Evolutionary conservation across 805 yeast genomes (phyloP), one percentile per base, ranked within the genome.

Genomic region (Myxozyma kluyveri): DNA sequence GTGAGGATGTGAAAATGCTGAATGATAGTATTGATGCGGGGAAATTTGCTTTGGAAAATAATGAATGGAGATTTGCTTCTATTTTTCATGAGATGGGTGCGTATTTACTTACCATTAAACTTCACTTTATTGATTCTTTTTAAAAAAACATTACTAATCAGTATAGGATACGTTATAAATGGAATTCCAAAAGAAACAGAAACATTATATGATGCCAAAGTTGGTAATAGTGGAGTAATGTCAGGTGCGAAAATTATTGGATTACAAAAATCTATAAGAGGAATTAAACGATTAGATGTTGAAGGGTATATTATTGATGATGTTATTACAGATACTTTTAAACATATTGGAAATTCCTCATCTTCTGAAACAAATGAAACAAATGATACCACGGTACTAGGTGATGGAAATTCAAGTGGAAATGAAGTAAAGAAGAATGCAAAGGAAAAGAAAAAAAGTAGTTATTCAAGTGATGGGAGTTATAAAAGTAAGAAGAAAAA

Each of bases 71-170:
- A 61, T 73, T 80, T 0, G 73, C 75, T 1, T 73, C 86, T 1
- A 69, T 77, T 2, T 66, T 80, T 19, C 89, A 84, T 64, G 89
- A 84, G 64, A 83, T 84, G 86, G 75, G 57, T 41, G 33, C 3
- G 54, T 44, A 18, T n/a, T 9, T 3, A 12, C 22, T n/a, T n/a
- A n/a, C n/a, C n/a, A n/a, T n/a, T n/a, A n/a, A n/a, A n/a, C n/a
- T n/a, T n/a, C n/a, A n/a, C n/a, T n/a, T n/a, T n/a, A n/a, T n/a
- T n/a, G n/a, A n/a, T n/a, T n/a, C n/a, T n/a, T n/a, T n/a, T n/a
- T n/a, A n/a, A n/a, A n/a, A n/a, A n/a, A n/a, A n/a, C n/a, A n/a
- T n/a, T n/a, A n/a, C n/a, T n/a, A n/a, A n/a, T n/a, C n/a, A n/a
- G n/a, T n/a, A 14, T 14, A 29, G 33, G 33, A 29, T 29, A 29